Conservation (phyloP, 768 basidiomycete species). For the Rhodotorula kratochvilovae region DNA sequence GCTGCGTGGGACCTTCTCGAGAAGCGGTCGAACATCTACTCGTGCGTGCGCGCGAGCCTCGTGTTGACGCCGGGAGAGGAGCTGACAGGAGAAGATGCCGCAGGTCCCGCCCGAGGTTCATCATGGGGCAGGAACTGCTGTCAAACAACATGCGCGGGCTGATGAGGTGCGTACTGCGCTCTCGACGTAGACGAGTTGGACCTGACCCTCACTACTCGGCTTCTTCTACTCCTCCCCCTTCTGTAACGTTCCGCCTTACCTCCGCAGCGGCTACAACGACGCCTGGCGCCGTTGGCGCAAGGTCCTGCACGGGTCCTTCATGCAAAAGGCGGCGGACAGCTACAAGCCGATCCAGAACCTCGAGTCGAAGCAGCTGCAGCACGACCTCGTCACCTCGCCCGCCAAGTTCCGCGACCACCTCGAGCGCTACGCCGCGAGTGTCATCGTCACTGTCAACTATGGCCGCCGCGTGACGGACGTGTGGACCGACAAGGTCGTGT, state of each 20-base stretch:
- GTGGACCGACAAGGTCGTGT: slow-evolving; percentile 28
- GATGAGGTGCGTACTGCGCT: slow-evolving; percentile 8
- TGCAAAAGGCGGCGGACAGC: slow-evolving; percentile 30
- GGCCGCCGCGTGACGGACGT: slow-evolving; percentile 32
- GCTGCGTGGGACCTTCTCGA: slow-evolving; percentile 41
- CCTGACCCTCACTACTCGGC: too few species aligned
- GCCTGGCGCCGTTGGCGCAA: slow-evolving; percentile 38
- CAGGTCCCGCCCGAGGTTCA: slow-evolving; percentile 33
- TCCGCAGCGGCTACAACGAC: slow-evolving; percentile 10
- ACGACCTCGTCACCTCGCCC: slow-evolving; percentile 33
- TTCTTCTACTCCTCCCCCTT: too few species aligned
- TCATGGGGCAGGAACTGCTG: slow-evolving; percentile 38
- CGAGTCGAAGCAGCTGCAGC: slow-evolving; percentile 38
- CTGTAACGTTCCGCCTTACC: too few species aligned
- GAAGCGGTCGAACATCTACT: slow-evolving; percentile 25
- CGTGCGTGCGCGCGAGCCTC: too few species aligned
- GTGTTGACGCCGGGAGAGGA: too few species aligned
- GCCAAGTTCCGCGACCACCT: slow-evolving; percentile 25
- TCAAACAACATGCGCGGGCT: slow-evolving; percentile 29
- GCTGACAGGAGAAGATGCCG: background rate
- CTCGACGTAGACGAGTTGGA: background rate
- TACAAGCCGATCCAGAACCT: slow-evolving; percentile 42
- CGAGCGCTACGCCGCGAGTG: slow-evolving; percentile 35
- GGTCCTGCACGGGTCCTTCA: slow-evolving; percentile 25
- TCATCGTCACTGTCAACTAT: slow-evolving; percentile 32